Percentiles rank a stretch among this genome's conserved stretches.
Conservation (phyloP, 768 basidiomycete genomes). For the Cytidiella melzeri region DNA sequence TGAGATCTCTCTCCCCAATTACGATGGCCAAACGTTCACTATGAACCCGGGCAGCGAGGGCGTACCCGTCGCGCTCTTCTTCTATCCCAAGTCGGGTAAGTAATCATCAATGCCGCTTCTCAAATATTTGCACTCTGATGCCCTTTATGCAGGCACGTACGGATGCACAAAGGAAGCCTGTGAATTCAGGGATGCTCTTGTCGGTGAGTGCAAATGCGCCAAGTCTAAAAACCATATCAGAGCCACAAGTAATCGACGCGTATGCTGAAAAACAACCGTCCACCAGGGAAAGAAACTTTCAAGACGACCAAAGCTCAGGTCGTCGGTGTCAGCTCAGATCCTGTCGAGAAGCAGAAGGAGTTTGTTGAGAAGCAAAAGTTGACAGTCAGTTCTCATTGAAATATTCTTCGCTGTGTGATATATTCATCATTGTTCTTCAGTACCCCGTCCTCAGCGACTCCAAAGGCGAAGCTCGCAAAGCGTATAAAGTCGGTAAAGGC, state of each 20-base stretch:
- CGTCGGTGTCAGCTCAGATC: conserved; percentile 69
- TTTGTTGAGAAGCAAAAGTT: conserved; percentile 71
- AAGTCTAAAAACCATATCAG: too few relatives aligned
- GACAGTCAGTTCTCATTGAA: conserved; percentile 36
- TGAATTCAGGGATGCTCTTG: conserved; percentile 73
- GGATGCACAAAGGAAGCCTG: conserved; percentile 83
- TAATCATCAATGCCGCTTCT: neutral
- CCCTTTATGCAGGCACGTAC: conserved; percentile 43
- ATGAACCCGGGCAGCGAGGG: conserved; percentile 53
- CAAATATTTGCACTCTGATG: neutral
- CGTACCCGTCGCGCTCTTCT: conserved; percentile 67
- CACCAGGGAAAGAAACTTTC: conserved; percentile 61
- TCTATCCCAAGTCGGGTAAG: conserved; percentile 68
- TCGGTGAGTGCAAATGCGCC: conserved; percentile 34
- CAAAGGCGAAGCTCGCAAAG: conserved; percentile 53
- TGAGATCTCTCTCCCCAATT: conserved; percentile 54
- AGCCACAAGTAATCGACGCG: too few relatives aligned
- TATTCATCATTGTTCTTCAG: conserved; percentile 28
- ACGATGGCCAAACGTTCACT: conserved; percentile 54
- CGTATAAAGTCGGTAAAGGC: conserved; percentile 61
- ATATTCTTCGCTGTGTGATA: neutral
- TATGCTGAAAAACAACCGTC: too few relatives aligned
- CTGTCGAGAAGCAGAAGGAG: conserved; percentile 63
- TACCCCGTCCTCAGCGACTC: conserved; percentile 77
- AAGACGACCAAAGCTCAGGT: conserved; percentile 57